These are phyloP conservation scores for Iris macrosiphon DNA, from an alignment of 106 monocot genomes.

Conservation along the genomic window DNA sequence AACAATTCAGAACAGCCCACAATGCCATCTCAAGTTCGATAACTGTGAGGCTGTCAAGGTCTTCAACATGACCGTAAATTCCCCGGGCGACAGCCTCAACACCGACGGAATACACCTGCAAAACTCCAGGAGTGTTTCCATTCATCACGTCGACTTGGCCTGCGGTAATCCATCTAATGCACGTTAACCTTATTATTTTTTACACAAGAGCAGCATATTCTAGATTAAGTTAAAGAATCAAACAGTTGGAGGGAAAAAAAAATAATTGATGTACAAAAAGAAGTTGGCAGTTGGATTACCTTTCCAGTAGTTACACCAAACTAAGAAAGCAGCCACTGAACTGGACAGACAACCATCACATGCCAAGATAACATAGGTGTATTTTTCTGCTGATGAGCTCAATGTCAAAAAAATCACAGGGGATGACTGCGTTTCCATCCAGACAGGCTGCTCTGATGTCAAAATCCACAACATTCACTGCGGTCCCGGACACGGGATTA, in stretches of 20 bases:
- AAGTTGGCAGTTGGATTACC: neutral
- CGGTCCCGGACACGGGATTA: slow-evolving; percentile 95
- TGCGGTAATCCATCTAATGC: slow-evolving; percentile 51
- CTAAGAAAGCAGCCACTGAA: neutral
- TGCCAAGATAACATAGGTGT: neutral
- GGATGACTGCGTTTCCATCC: slow-evolving; percentile 91
- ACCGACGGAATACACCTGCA: slow-evolving; percentile 96
- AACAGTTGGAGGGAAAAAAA: neutral
- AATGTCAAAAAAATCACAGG: slow-evolving; percentile 29
- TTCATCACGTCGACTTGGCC: slow-evolving; percentile 66
- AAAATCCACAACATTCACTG: slow-evolving; percentile 74
- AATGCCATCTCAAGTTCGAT: slow-evolving; percentile 96
- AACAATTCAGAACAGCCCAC: slow-evolving; percentile 89
- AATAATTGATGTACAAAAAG: too few relatives aligned
- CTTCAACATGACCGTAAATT: slow-evolving; percentile 61
- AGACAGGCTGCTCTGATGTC: slow-evolving; percentile 78
- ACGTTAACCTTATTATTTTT: too few relatives aligned
- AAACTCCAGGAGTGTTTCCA: slow-evolving; percentile 66
- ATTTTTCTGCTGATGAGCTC: slow-evolving; percentile 1
- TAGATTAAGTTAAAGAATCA: neutral
- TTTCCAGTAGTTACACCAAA: neutral
- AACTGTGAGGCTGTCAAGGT: slow-evolving; percentile 68
- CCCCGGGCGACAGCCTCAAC: slow-evolving; percentile 77
- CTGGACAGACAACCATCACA: neutral
- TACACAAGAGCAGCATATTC: too few relatives aligned